Evolutionary conservation across 1,284 basidiomycete genomes (phyloP), one percentile per base, ranked within the genome.

Genomic region (Pulchroboletus neoregius): DNA sequence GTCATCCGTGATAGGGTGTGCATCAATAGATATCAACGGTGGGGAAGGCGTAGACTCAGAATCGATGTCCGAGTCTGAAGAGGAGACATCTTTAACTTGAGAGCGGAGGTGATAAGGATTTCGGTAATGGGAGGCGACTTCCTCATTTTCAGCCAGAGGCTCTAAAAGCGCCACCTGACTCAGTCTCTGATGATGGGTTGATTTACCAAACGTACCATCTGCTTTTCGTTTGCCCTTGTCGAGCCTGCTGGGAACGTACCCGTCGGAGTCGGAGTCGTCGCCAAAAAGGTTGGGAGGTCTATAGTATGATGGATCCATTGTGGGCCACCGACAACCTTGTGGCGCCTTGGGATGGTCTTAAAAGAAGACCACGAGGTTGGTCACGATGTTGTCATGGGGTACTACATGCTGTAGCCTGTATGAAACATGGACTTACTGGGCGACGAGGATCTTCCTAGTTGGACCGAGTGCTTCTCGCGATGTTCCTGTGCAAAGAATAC

Each of bases 141-240:
- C 16, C 9, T 45, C 23, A 2, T 7, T 13, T 30, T 45, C 46
- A n/a, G n/a, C n/a, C 26, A 39, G 43, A 27, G 41, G 47, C 1
- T 58, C 61, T 63, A 16, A 41, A 27, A 18, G 16, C 4, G 10
- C 26, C 37, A 16, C 10, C 3, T n/a, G 8, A 2, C 5, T 54
- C 11, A 38, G 42, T 22, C 5, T 23, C 3, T 24, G 24, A 10
- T 7, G n/a, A 23, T 4, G 5, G 2, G 15, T 11, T 20, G 0
- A 27, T 24, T 6, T 2, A 33, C 6, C 2, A 42, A 7, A 34
- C 44, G n/a, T 12, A 51, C 62, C 60, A 22, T 54, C 31, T 0
- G 53, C 60, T 27, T 45, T 60, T 48, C n/a, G 39, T 31, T 61
- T 60, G 4, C 56, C 61, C 35, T 63, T 62, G 32, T 60, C 60